Conservation (phyloP, 164 flowering plant genomes). For the Taxillus chinensis region DNA sequence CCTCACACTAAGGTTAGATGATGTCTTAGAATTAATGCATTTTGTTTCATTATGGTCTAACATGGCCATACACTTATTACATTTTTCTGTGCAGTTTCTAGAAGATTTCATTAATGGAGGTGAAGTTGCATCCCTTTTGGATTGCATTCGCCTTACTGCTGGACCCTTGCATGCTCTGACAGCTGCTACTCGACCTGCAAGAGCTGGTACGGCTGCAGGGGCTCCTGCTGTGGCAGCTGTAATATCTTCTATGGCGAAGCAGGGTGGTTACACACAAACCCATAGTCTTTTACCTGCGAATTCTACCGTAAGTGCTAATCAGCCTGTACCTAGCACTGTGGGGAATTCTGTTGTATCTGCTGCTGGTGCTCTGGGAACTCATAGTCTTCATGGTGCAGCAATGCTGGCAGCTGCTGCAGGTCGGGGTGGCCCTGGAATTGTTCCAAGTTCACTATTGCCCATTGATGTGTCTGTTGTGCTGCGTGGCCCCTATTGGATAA, state of each 20-base stretch:
- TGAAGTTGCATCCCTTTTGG: slow-evolving; percentile 90
- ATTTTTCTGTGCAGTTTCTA: slow-evolving; percentile 48
- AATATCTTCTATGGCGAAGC: slow-evolving; percentile 44
- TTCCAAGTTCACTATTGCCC: slow-evolving; percentile 92
- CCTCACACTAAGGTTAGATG: slow-evolving; percentile 90
- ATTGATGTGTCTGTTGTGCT: slow-evolving; percentile 96
- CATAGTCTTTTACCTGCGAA: slow-evolving; percentile 44
- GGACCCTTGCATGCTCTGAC: slow-evolving; percentile 96
- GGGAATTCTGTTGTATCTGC: slow-evolving; percentile 37
- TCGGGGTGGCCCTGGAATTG: slow-evolving; percentile 94
- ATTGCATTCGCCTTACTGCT: slow-evolving; percentile 94
- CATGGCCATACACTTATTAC: neutral
- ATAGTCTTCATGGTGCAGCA: slow-evolving; percentile 51
- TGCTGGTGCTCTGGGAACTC: slow-evolving; percentile 46
- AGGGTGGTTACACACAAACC: slow-evolving; percentile 33
- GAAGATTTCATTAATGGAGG: slow-evolving; percentile 98
- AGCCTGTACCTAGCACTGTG: slow-evolving; percentile 25
- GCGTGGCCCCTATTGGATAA: slow-evolving; percentile 96
- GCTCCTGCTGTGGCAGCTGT: slow-evolving; percentile 45
- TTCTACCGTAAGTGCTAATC: slow-evolving; percentile 36
- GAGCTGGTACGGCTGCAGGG: slow-evolving; percentile 75
- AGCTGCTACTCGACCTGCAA: slow-evolving; percentile 95
- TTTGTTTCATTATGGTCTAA: neutral
- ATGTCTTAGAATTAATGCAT: neutral
- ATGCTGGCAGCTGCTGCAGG: slow-evolving; percentile 66